phyloP scores from a whole-genome alignment of 2,329 filamentous ascomycete genomes.

The Nannizziopsis arthrosporioides region DNA sequence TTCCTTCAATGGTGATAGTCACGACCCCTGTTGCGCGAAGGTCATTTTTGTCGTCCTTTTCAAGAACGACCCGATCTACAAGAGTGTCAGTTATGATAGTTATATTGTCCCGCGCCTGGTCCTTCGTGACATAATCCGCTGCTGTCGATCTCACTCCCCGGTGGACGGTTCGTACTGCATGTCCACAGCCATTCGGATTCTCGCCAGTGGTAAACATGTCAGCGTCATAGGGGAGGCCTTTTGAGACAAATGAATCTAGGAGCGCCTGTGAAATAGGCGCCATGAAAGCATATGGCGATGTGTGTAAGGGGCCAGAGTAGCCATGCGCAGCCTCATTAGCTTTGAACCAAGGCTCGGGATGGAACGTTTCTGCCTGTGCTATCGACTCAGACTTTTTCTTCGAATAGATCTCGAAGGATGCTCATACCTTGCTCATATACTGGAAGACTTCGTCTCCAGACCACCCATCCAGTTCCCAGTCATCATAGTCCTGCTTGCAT shows the following conservation, averaged over 20 bases:
- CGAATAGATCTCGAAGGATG: no score
- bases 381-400: no score
- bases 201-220: conserved; percentile 50
- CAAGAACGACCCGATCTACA: conserved; percentile 44
- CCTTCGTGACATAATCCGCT: conserved; percentile 43
- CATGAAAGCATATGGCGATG: conserved; percentile 44
- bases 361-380: conserved; percentile 44
- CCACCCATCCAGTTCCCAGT: conserved; percentile 44
- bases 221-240: conserved; percentile 44
- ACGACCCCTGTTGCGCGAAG: conserved; percentile 33
- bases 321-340: conserved; percentile 40
- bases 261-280: conserved; percentile 48
- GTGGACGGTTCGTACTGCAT: conserved; percentile 43
- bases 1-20: conserved; percentile 23
- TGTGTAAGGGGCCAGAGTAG: conserved; percentile 42
- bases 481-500: conserved; percentile 32
- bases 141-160: conserved; percentile 43
- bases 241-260: conserved; percentile 43
- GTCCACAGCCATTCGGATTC: conserved; percentile 45
- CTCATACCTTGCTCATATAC: conserved; percentile 43
- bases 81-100: conserved; percentile 39
- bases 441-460: conserved; percentile 46
- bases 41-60: conserved; percentile 22
- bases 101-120: conserved; percentile 36
- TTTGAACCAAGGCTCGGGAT: conserved; percentile 47